Evolutionary conservation across 2,329 filamentous ascomycete species (phyloP).

Genomic region (Pyrenochaeta sp.): DNA sequence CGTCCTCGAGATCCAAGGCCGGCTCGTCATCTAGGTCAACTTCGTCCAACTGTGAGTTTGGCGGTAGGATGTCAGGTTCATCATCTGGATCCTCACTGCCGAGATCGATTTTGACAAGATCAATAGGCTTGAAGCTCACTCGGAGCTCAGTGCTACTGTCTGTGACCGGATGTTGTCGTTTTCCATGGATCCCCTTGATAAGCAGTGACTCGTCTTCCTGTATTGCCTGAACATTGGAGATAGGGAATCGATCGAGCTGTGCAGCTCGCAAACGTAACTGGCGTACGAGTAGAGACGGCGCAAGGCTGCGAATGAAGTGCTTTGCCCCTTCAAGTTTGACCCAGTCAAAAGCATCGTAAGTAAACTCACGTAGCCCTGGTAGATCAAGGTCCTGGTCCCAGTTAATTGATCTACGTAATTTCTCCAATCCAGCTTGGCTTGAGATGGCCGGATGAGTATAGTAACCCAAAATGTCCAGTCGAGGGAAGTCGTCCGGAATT

Average conservation of each 20-base stretch:
- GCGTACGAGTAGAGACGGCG: constrained; percentile 76
- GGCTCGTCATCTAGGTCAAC: constrained; percentile 46
- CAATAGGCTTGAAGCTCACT: constrained; percentile 77
- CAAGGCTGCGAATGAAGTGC: constrained; percentile 83
- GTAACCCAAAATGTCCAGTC: constrained; percentile 78
- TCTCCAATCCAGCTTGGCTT: constrained; percentile 62
- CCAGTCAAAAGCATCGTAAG: constrained; percentile 87
- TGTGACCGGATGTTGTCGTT: constrained; percentile 74
- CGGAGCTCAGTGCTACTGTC: constrained; percentile 81
- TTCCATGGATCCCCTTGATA: constrained; percentile 72
- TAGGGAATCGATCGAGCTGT: constrained; percentile 22
- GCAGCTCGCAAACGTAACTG: constrained; percentile 57
- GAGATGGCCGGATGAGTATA: constrained; percentile 91
- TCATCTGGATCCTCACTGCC: constrained; percentile 77
- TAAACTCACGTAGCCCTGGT: constrained; percentile 74
- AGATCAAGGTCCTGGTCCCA: constrained; percentile 74
- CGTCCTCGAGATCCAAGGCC: constrained; percentile 40
- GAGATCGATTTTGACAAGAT: constrained; percentile 81
- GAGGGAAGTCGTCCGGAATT: constrained; percentile 84
- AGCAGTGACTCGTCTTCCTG: constrained; percentile 62
- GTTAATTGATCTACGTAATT: constrained; percentile 61
- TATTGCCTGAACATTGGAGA: constrained; percentile 47
- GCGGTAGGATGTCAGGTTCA: constrained; percentile 56
- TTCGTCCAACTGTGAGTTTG: constrained; percentile 26
- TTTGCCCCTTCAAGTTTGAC: constrained; percentile 77